Percentiles rank a stretch among this genome's conserved stretches.
These are phyloP conservation scores for Neobulgaria alba DNA, from an alignment of 2,329 filamentous ascomycete genomes.

Conservation along the genomic window DNA sequence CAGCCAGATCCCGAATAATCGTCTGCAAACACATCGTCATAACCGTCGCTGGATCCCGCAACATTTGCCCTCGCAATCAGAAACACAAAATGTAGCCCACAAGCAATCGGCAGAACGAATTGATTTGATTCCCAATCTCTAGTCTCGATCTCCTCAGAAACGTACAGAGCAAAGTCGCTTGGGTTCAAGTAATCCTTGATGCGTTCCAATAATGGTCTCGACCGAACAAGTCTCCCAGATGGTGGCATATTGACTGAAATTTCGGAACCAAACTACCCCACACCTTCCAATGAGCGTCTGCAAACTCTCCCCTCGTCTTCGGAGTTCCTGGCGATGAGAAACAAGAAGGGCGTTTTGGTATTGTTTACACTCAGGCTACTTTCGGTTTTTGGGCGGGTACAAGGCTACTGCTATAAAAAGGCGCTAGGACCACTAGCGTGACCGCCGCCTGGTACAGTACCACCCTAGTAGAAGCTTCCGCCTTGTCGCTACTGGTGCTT, in stretches of 20 bases:
- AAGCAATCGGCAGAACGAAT: constrained; percentile 66
- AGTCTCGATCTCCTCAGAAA: constrained; percentile 87
- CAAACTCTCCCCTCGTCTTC: too few relatives aligned
- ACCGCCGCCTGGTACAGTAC: too few relatives aligned
- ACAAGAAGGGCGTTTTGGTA: too few relatives aligned
- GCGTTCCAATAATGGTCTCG: constrained; percentile 70
- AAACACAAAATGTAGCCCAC: constrained; percentile 71
- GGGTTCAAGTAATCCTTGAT: constrained; percentile 75
- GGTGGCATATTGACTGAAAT: constrained; percentile 47
- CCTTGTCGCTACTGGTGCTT: neutral
- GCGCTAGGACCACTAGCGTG: too few relatives aligned
- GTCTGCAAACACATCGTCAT: constrained; percentile 81
- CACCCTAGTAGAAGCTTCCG: neutral
- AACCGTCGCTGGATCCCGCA: constrained; percentile 34
- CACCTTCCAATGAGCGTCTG: too few relatives aligned
- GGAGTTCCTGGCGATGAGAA: too few relatives aligned
- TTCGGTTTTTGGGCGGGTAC: too few relatives aligned
- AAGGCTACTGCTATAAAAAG: too few relatives aligned
- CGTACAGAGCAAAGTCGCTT: constrained; percentile 81
- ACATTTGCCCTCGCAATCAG: constrained; percentile 76
- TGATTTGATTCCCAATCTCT: constrained; percentile 81
- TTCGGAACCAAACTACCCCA: too few relatives aligned
- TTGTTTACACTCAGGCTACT: too few relatives aligned
- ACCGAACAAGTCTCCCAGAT: constrained; percentile 74
- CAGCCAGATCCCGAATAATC: constrained; percentile 51